These are phyloP conservation scores for Globisporangium irregulare DNA, from an alignment of 352 stramenopile genomes.

Conservation along the genomic window DNA sequence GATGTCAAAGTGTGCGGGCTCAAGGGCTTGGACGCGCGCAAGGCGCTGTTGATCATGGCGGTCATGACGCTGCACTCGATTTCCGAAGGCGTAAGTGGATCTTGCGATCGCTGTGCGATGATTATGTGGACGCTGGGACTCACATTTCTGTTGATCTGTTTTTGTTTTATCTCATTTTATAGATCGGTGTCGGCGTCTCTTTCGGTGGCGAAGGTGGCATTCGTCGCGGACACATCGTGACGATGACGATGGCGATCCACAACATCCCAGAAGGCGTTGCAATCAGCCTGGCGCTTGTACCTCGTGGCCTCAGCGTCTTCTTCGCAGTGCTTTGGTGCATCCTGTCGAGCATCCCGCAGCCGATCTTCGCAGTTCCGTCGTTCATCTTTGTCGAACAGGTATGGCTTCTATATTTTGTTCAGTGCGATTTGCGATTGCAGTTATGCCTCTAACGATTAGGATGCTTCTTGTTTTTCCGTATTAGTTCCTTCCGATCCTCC, in stretches of 20 bases:
- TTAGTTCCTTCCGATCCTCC: conserved; percentile 93
- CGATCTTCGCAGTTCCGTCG: conserved; percentile 96
- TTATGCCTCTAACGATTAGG: neutral
- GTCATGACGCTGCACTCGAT: conserved; percentile 99
- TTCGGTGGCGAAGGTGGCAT: conserved; percentile 93
- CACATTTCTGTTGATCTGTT: neutral
- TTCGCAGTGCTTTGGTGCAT: conserved; percentile 89
- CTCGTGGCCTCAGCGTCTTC: conserved; percentile 88
- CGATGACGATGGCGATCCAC: conserved; percentile 96
- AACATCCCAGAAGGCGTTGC: conserved; percentile 98
- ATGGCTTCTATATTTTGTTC: neutral
- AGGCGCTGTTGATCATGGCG: conserved; percentile 96
- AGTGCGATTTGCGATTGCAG: neutral
- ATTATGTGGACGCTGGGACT: neutral
- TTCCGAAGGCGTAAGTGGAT: conserved; percentile 90
- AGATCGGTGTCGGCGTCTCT: conserved; percentile 95
- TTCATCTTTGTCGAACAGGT: conserved; percentile 89
- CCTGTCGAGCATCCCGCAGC: conserved; percentile 91
- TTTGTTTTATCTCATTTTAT: conserved; percentile 4
- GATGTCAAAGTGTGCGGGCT: conserved; percentile 89
- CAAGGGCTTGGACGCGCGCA: conserved; percentile 83
- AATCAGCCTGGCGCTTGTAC: conserved; percentile 93
- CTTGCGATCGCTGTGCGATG: neutral
- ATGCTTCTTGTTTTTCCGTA: conserved; percentile 17
- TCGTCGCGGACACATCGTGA: conserved; percentile 96